phyloP scores from a whole-genome alignment of 2,329 filamentous ascomycete species.

The Biscogniauxia marginata region DNA sequence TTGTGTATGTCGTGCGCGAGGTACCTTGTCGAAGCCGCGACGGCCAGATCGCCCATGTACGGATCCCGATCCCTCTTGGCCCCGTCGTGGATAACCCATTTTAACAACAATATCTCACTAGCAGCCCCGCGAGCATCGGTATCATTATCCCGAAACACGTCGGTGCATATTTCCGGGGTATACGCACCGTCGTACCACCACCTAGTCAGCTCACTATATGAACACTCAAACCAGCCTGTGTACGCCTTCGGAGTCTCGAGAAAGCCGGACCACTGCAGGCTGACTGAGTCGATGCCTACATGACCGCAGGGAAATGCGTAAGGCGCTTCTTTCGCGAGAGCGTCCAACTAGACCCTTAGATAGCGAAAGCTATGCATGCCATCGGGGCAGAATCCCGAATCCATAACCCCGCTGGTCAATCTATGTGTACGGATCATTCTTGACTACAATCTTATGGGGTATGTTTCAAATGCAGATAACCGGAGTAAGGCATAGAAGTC shows the following conservation, averaged over 20 bases:
- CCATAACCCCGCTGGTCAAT: conserved; percentile 44
- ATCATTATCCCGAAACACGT: conserved; percentile 45
- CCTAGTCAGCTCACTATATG: conserved; percentile 46
- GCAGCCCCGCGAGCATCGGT: conserved; percentile 47
- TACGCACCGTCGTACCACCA: conserved; percentile 55
- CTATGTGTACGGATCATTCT: conserved; percentile 43
- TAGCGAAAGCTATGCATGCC: conserved; percentile 55
- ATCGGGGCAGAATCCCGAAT: conserved; percentile 46
- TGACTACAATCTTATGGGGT: conserved; percentile 43
- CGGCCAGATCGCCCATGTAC: conserved; percentile 52
- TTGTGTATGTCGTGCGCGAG: conserved; percentile 43
- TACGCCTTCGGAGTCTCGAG: conserved; percentile 49
- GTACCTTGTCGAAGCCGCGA: conserved; percentile 47
- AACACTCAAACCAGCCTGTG: conserved; percentile 52
- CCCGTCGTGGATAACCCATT: conserved; percentile 48
- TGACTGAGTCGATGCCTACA: conserved; percentile 43
- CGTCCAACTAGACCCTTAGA: conserved; percentile 47
- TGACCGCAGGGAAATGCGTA: conserved; percentile 42
- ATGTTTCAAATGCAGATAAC: not conserved
- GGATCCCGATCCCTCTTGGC: conserved; percentile 53
- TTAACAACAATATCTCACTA: conserved; percentile 43
- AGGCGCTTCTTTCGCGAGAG: conserved; percentile 42
- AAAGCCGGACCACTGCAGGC: conserved; percentile 43
- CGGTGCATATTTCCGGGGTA: conserved; percentile 49
- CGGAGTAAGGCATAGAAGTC: too few species aligned